Evolutionary conservation across 257 asterid genomes (phyloP).

Genomic region (Ligustrum vulgare): DNA sequence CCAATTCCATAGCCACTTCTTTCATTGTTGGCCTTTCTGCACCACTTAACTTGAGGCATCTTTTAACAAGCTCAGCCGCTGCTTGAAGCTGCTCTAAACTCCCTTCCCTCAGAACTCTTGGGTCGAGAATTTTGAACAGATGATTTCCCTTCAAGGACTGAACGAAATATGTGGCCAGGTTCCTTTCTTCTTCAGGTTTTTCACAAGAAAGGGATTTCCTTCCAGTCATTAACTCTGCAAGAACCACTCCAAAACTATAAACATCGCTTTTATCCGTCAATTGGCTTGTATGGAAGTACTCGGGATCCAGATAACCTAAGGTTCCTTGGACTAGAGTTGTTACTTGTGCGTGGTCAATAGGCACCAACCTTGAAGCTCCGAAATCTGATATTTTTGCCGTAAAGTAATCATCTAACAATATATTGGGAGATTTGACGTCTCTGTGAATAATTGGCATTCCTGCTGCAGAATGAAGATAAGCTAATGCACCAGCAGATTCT

Average conservation of each 20-base stretch:
- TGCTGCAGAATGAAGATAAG: constrained; percentile 78
- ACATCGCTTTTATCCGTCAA: constrained; percentile 77
- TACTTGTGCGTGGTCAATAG: constrained; percentile 62
- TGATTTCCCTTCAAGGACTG: constrained; percentile 31
- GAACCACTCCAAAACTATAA: constrained; percentile 75
- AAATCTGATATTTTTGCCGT: constrained; percentile 68
- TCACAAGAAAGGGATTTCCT: constrained; percentile 39
- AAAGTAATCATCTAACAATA: constrained; percentile 52
- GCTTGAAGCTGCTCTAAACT: constrained; percentile 35
- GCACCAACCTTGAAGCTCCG: constrained; percentile 69
- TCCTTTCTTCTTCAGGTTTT: constrained; percentile 25
- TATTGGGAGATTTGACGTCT: constrained; percentile 77
- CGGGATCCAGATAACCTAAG: constrained; percentile 73
- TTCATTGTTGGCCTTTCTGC: constrained; percentile 57
- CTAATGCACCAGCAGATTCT: constrained; percentile 63
- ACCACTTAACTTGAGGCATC: constrained; percentile 40
- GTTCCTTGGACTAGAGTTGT: constrained; percentile 79
- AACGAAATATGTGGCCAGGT: constrained; percentile 40
- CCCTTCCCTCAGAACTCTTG: constrained; percentile 42
- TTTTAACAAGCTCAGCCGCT: constrained; percentile 38
- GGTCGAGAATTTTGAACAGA: constrained; percentile 38
- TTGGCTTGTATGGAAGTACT: constrained; percentile 62
- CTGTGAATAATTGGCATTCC: constrained; percentile 61
- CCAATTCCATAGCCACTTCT: constrained; percentile 53
- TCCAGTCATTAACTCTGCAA: constrained; percentile 67